Evolutionary conservation across 305 asterid species (phyloP).

Genomic region (Fraxinus paxiana): DNA sequence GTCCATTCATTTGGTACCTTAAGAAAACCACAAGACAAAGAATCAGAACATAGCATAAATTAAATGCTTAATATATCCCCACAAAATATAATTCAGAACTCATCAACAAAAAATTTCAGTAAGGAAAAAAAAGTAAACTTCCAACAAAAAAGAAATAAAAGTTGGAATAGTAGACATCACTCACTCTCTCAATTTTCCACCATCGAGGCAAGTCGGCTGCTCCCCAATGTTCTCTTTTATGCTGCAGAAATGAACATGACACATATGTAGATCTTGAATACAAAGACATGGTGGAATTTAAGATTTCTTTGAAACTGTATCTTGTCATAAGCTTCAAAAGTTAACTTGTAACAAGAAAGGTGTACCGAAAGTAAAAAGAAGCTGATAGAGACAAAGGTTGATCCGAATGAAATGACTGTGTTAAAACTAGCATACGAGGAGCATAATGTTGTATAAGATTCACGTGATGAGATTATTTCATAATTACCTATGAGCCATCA

Average conservation of each 20-base stretch:
- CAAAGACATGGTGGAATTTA: constrained; percentile 7
- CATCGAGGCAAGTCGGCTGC: constrained; percentile 73
- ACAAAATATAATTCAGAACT: constrained; percentile 13
- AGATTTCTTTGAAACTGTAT: neutral
- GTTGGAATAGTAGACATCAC: constrained; percentile 30
- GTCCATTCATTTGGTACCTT: constrained; percentile 99
- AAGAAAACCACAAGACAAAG: constrained; percentile 23
- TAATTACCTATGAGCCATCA: constrained; percentile 93
- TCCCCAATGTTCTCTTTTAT: constrained; percentile 71
- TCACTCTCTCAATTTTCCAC: constrained; percentile 94
- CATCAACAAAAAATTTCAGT: neutral
- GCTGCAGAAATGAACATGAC: constrained; percentile 44
- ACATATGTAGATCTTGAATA: constrained; percentile 8
- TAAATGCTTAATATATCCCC: constrained; percentile 9
- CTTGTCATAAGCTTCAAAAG: constrained; percentile 14
- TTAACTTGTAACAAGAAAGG: neutral
- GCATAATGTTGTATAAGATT: constrained; percentile 1
- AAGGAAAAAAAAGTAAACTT: neutral
- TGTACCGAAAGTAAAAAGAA: constrained; percentile 9
- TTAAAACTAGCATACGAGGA: neutral
- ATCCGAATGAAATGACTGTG: constrained; percentile 20
- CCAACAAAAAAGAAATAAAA: neutral
- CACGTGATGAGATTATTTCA: neutral
- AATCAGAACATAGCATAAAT: constrained; percentile 20
- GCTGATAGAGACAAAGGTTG: constrained; percentile 9